Evolutionary conservation across 345 rosid species (phyloP).

Genomic region (Erucastrum elatum): DNA sequence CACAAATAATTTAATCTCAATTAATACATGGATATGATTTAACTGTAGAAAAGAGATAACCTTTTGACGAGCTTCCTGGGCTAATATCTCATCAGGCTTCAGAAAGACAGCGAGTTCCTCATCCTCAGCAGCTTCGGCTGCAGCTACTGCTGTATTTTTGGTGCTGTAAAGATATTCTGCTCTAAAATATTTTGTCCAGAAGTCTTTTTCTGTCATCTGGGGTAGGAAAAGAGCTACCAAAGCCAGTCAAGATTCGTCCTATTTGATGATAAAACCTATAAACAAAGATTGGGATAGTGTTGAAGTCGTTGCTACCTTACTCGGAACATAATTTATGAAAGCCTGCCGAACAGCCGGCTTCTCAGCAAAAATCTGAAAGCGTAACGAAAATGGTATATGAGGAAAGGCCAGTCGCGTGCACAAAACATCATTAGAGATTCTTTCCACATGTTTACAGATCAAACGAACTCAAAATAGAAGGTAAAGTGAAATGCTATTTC

Average conservation of each 20-base stretch:
- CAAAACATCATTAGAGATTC: background rate
- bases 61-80: constrained; percentile 74
- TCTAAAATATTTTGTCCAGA: constrained; percentile 95
- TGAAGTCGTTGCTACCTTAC: constrained; percentile 61
- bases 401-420: background rate
- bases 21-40: background rate
- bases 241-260: constrained; percentile 2
- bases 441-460: background rate
- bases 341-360: constrained; percentile 93
- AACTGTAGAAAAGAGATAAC: constrained; percentile 40
- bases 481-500: background rate
- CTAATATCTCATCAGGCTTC: constrained; percentile 86
- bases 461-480: background rate
- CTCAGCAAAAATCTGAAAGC: constrained; percentile 85
- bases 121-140: constrained; percentile 98
- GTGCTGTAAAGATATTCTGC: constrained; percentile 89
- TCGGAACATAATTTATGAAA: constrained; percentile 77
- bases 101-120: constrained; percentile 91
- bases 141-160: constrained; percentile 68
- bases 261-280: constrained; percentile 12
- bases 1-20: background rate
- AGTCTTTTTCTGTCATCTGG: constrained; percentile 88
- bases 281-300: constrained; percentile 17
- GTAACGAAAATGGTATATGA: background rate
- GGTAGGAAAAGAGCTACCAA: constrained; percentile 16